Base-by-base conservation (phyloP, 805 yeast species). In the Myxozyma geophila region DNA sequence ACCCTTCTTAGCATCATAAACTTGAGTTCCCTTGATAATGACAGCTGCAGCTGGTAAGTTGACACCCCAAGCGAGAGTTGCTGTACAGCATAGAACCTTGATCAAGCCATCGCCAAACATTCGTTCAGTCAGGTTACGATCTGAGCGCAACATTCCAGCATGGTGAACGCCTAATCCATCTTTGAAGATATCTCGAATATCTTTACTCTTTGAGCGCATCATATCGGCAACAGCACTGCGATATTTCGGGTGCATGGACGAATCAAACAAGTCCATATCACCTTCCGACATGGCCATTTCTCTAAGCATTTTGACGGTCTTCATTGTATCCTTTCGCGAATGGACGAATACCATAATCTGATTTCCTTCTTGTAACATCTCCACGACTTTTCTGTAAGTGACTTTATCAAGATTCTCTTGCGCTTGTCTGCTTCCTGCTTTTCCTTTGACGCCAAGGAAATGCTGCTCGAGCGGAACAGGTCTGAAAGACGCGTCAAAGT, bases 51-150 rank as follows among this genome's bases (percentile, higher is more conserved):
- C 99, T 1, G 99, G 99, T 63, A 95, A 80, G 73, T 95, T 95
- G 19, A 95, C 98, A 83, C 99, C 99, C 99, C 99, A 95, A 0
- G 99, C 99, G 63, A 95, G 83, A 0, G 99, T 95, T 0, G 99
- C 96, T 1, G 99, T 95, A 82, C 97, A 92, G 71, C 96, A 89
- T 17, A 95, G 78, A 0, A 95, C 98, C 64, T 87, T 89, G 67
- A 95, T 88, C 0, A 92, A 89, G 48, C 99, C 98, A 37, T 81
- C 79, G 37, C 87, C 80, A 74, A 95, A 95, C 88, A 93, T 83
- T 72, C 87, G 87, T 71, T 96, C 99, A 0, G 96, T 88, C 58
- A 92, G 73, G 72, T 92, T 92, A 72, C 99, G 83, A 72, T 95
- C 99, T 0, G 92, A 78, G 67, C 99, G 81, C 35, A 91, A 78